Base-by-base conservation (phyloP, 2,329 filamentous ascomycete species). In the Fusarium domesticum region DNA sequence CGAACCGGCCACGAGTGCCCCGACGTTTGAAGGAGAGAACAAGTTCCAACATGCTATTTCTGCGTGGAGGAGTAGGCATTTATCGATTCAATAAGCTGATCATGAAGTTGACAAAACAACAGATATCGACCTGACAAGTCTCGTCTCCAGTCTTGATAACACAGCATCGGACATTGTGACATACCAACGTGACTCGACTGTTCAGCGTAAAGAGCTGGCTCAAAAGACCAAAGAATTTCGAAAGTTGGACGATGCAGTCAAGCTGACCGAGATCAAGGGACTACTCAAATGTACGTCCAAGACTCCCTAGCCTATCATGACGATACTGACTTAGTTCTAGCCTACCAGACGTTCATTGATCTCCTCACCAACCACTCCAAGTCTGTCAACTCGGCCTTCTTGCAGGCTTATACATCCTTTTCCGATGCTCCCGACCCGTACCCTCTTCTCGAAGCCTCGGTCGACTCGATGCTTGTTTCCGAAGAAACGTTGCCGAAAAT, bases 161-260 rank as follows among this genome's bases (percentile, higher is more conserved):
- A 92, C 90, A 4, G 93, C 93, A n/a, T 92, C 91, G 10, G 93
- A 97, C 60, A 89, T 98, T 50, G 89, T 97, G 40, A 75, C 87
- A 37, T 90, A 95, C 64, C 95, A 98, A 64, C 82, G 91, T 59
- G 93, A 97, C 67, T 89, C 92, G n/a, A 86, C 96, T 5, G 85
- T 96, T 1, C 92, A 98, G 66, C 81, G 93, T 41, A 98, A 98
- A 65, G 95, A 98, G 49, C 75, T 98, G 16, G 93, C 95, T n/a
- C 91, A 96, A 64, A 97, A 96, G 76, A 98, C 93, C 1, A 98
- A 98, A 63, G 92, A 97, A 60, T 98, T 97, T 59, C 79, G 91
- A 49, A 97, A 96, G 67, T 78, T 95, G 10, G 92, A 97, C 58
- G 90, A 98, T 73, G 73, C 85, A 10, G 81, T 80, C 44, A 98